Base-by-base conservation (phyloP, 148 eudicot species). In the Cornus controversa region DNA sequence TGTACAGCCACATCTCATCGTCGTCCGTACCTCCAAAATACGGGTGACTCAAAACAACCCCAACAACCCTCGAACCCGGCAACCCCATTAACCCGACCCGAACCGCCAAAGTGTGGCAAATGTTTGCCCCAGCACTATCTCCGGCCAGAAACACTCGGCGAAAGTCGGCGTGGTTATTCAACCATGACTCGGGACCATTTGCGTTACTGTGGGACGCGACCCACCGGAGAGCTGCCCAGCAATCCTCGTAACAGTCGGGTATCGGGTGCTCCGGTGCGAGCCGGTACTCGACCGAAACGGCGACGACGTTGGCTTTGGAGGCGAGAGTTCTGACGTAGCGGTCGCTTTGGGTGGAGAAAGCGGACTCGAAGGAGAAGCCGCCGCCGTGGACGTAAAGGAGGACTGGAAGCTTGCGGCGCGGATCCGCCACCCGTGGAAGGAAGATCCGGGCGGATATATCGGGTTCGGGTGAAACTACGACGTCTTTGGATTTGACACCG, bases 101-200 rank as follows among this genome's bases (percentile, higher is more conserved):
- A 22, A 54, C 23, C 0, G 77, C 76, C 77, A 85, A 80, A 64
- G 85, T 79, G 71, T 89, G 86, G 5, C 76, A 86, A 15, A 89
- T 83, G 67, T 83, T 91, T 0, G 82, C 92, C 0, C 94, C 92
- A 0, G 92, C 94, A 36, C 89, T 87, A 70, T 91, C 94, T 0
- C 94, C 94, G 0, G 78, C 89, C 0, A 89, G 45, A 69, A 79
- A 87, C 4, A 87, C 83, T 10, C 66, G 58, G 0, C 10, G 42
- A 23, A 84, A 79, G 66, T 89, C 89, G 0, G 80, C 86, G 57
- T 66, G 65, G 0, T 67, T 36, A 67, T 53, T 75, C 42, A 83
- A 45, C 89, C 92, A 87, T 3, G 81, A 68, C 7, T 89, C 88
- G 0, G 84, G 54, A 5, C 69, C 77, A 23, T 45, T 26, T 40